These are phyloP conservation scores for Stevia rebaudiana DNA, from an alignment of 140 eudicot species.

Conservation along the genomic window DNA sequence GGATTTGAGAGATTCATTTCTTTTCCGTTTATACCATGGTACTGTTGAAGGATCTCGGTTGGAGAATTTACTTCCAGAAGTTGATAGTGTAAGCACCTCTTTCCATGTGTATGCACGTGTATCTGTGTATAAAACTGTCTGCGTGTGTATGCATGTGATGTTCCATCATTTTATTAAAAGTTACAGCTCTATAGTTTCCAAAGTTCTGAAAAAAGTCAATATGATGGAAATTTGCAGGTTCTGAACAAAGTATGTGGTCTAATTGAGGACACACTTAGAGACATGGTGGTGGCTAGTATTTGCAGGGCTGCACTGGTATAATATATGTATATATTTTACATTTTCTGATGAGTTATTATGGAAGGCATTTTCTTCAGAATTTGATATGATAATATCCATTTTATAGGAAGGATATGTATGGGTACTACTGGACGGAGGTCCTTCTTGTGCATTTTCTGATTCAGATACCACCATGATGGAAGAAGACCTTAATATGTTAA, in stretches of 20 bases:
- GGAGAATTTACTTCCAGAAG: conserved; percentile 61
- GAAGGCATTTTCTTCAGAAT: background rate
- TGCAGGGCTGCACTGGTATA: conserved; percentile 80
- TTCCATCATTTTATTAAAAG: background rate
- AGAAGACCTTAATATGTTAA: conserved; percentile 70
- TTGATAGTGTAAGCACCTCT: conserved; percentile 56
- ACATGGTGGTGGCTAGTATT: conserved; percentile 76
- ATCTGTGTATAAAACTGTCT: background rate
- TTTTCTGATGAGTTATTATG: background rate
- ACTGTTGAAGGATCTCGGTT: conserved; percentile 70
- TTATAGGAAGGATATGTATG: conserved; percentile 81
- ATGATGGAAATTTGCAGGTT: conserved; percentile 40
- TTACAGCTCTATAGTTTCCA: background rate
- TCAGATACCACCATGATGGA: conserved; percentile 67
- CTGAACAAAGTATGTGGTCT: conserved; percentile 59
- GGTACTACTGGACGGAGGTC: conserved; percentile 96
- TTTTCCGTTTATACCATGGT: conserved; percentile 66
- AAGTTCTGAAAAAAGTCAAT: background rate
- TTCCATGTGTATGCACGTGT: background rate
- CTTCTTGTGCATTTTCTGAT: conserved; percentile 83
- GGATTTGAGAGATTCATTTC: conserved; percentile 77
- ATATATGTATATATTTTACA: background rate
- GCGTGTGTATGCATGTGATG: background rate
- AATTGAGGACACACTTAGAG: conserved; percentile 71
- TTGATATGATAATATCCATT: conserved; percentile 10